phyloP scores from a whole-genome alignment of 208 protist genomes.

The Leishmania tropica region DNA sequence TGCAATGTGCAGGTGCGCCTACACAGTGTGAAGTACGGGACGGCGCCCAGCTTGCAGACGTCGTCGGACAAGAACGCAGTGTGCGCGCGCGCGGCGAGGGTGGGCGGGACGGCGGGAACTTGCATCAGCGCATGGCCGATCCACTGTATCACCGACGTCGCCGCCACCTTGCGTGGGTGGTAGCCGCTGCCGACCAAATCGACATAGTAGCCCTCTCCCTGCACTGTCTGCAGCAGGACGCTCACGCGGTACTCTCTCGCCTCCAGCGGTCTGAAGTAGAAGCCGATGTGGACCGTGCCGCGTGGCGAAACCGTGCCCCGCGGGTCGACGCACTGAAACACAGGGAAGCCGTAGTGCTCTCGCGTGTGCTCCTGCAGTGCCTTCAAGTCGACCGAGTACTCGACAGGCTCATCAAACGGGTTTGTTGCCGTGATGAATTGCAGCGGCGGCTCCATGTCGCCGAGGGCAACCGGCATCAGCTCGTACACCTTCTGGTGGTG shows the following conservation, averaged over 20 bases:
- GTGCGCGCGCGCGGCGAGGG: constrained; percentile 22
- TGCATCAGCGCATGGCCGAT: constrained; percentile 58
- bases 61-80: constrained; percentile 73
- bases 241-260: constrained; percentile 71
- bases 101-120: constrained; percentile 40
- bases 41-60: constrained; percentile 66
- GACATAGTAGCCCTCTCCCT: constrained; percentile 73
- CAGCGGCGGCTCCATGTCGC: constrained; percentile 86
- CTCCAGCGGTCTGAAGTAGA: constrained; percentile 92
- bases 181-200: constrained; percentile 80
- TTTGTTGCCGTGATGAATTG: constrained; percentile 82
- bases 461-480: constrained; percentile 87
- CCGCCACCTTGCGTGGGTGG: constrained; percentile 58
- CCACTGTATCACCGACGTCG: constrained; percentile 28
- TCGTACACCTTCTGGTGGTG: constrained; percentile 54
- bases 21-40: constrained; percentile 85
- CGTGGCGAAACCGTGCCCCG: constrained; percentile 63
- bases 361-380: constrained; percentile 51
- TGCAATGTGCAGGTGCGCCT: constrained; percentile 68
- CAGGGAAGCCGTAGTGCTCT: constrained; percentile 81
- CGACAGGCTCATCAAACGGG: constrained; percentile 50
- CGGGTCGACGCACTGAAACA: constrained; percentile 91
- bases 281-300: constrained; percentile 54
- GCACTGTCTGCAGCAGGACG: constrained; percentile 53
- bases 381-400: constrained; percentile 70